These are phyloP conservation scores for Omphalotus olearius DNA, from an alignment of 1,284 basidiomycete genomes.

Conservation along the genomic window DNA sequence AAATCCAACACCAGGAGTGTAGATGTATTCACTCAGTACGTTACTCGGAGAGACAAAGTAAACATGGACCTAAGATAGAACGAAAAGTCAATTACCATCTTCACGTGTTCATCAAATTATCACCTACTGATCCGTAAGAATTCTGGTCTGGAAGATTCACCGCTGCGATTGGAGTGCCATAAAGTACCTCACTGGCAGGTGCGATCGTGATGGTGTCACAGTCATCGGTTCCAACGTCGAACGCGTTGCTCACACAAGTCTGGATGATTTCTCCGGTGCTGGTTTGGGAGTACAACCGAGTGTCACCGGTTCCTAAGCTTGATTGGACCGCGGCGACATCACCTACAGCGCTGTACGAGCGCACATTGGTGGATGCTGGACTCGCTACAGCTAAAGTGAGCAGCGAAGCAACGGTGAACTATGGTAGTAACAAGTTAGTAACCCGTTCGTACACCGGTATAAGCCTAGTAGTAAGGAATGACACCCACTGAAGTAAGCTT, in stretches of 20 bases:
- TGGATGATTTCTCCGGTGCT: neutral
- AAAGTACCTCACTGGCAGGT: neutral
- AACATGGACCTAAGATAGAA: neutral
- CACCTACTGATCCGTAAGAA: neutral
- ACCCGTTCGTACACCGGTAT: no score
- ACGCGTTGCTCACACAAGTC: neutral
- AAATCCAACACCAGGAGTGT: neutral
- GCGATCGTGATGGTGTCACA: neutral
- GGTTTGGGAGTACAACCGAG: constrained; percentile 6
- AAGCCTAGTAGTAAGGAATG: no score
- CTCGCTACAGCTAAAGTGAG: no score
- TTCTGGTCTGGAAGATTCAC: neutral
- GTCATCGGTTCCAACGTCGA: neutral
- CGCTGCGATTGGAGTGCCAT: constrained; percentile 1
- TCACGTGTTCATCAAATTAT: neutral
- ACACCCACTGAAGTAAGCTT: no score
- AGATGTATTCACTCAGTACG: constrained; percentile 4
- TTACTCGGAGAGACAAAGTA: constrained; percentile 7
- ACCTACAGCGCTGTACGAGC: no score
- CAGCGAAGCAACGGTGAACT: no score
- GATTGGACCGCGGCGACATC: no score
- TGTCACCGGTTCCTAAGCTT: neutral
- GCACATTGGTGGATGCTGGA: no score
- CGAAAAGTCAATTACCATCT: neutral
- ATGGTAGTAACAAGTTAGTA: no score